Conservation (phyloP, 2,329 filamentous ascomycete genomes). For the Apiospora marii region DNA sequence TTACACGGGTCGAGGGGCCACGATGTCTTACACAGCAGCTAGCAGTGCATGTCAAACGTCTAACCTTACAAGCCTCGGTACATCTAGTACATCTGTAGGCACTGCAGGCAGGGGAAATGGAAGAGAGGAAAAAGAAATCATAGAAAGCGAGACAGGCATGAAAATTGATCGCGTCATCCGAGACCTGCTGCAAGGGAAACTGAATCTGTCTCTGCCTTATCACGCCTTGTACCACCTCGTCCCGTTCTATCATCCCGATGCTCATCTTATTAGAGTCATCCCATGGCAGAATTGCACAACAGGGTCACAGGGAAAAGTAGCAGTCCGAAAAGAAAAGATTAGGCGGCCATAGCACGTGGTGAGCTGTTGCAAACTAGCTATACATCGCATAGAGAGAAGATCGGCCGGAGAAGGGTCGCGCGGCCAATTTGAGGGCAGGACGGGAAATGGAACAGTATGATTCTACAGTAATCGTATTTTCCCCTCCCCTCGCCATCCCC, state of each 20-base stretch:
- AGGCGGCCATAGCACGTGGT: neutral
- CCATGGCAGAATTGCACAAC: neutral
- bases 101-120: no score
- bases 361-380: neutral
- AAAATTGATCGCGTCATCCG: neutral
- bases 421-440: neutral
- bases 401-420: neutral
- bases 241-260: neutral
- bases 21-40: slow-evolving; percentile 2
- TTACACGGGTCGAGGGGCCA: slow-evolving; percentile 7
- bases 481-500: neutral
- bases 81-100: neutral
- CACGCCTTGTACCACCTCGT: neutral
- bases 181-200: slow-evolving; percentile 7
- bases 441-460: neutral
- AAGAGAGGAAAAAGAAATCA: neutral
- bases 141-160: neutral
- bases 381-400: neutral
- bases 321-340: no score
- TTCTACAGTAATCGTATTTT: neutral
- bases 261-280: neutral
- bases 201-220: slow-evolving; percentile 17
- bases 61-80: neutral
- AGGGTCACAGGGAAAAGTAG: neutral
- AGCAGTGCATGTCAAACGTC: neutral